Conservation (phyloP, 2,329 filamentous ascomycete species). For the Plenodomus tracheiphilus region DNA sequence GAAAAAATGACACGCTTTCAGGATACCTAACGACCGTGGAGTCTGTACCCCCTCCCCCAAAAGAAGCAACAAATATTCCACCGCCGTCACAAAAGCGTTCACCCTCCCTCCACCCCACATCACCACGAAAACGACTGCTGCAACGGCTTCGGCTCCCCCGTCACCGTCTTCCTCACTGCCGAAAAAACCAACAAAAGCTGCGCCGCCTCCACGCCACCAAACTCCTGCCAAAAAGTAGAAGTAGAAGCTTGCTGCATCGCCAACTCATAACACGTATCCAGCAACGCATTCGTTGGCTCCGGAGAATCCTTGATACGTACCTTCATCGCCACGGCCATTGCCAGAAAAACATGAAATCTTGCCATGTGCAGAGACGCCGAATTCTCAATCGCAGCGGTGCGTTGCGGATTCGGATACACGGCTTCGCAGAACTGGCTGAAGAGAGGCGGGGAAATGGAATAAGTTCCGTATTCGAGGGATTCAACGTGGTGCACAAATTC, state of each 20-base stretch:
- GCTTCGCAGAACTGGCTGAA: constrained; percentile 37
- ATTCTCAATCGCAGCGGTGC: constrained; percentile 15
- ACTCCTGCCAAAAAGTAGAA: constrained; percentile 41
- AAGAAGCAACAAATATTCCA: no score
- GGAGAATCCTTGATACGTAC: constrained; percentile 32
- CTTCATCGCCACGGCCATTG: constrained; percentile 44
- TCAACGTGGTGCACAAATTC: constrained; percentile 39
- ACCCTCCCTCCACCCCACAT: no score
- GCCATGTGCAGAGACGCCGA: constrained; percentile 37
- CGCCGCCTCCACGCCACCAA: constrained; percentile 36
- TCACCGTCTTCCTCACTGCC: constrained; percentile 24
- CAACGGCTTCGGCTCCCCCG: constrained; percentile 25
- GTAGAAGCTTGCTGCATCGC: constrained; percentile 39
- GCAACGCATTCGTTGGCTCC: constrained; percentile 36
- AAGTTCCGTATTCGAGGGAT: constrained; percentile 26
- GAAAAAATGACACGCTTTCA: no score
- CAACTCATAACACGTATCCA: constrained; percentile 42
- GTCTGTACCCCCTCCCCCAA: no score
- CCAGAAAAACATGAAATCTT: constrained; percentile 42
- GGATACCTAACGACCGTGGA: no score
- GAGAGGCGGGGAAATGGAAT: constrained; percentile 26
- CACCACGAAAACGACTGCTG: constrained; percentile 40
- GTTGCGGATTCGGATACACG: constrained; percentile 37
- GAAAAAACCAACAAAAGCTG: constrained; percentile 40
- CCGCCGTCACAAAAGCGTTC: no score